Conservation (phyloP, 345 rosid genomes). For the Raphanus sativus region DNA sequence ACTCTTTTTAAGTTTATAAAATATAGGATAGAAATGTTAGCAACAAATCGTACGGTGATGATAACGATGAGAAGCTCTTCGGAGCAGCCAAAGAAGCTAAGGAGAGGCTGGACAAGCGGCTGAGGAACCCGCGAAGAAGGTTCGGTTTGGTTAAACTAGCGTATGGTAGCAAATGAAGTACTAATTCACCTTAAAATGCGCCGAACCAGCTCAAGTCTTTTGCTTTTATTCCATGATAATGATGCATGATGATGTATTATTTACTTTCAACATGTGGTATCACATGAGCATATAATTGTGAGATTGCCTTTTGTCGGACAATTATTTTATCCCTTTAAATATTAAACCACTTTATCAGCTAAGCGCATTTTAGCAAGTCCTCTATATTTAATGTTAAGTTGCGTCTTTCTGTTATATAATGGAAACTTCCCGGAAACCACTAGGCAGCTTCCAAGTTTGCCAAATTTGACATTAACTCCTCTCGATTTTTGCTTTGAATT, state of each 20-base stretch:
- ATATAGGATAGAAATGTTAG: constrained; percentile 43
- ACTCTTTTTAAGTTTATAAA: background rate
- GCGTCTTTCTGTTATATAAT: background rate
- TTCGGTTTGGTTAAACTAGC: constrained; percentile 22
- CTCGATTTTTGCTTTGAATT: background rate
- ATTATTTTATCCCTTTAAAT: background rate
- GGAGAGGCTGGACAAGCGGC: constrained; percentile 68
- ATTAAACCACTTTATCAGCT: background rate
- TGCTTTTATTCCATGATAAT: constrained; percentile 7
- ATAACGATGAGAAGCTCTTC: constrained; percentile 57
- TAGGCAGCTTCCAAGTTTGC: constrained; percentile 15
- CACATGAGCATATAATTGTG: constrained; percentile 33
- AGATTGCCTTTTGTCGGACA: constrained; percentile 21
- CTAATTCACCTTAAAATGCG: constrained; percentile 25
- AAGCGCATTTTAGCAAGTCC: constrained; percentile 24
- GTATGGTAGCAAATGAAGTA: constrained; percentile 2
- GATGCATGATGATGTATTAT: constrained; percentile 24
- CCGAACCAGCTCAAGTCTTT: constrained; percentile 4
- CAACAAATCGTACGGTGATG: constrained; percentile 36
- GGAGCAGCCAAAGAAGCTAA: constrained; percentile 76
- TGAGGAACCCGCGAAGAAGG: constrained; percentile 49
- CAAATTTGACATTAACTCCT: constrained; percentile 14
- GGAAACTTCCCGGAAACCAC: constrained; percentile 31
- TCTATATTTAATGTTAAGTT: background rate
- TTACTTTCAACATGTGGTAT: constrained; percentile 31